Evolutionary conservation across 2,329 filamentous ascomycete species (phyloP), one percentile per base, ranked within the genome.

Genomic region (Sclerotinia sclerotiorum): DNA sequence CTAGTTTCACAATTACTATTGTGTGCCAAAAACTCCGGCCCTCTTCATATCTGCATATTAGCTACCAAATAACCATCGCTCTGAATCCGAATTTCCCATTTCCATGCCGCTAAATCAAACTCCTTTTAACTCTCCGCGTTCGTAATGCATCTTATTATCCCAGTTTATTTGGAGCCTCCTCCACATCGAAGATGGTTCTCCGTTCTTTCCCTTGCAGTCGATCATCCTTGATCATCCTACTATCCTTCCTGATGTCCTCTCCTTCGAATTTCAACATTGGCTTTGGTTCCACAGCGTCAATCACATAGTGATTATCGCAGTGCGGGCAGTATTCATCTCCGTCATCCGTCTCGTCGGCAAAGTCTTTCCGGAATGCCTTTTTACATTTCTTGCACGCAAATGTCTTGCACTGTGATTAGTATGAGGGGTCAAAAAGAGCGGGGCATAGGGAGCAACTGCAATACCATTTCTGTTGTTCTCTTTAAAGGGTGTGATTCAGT

Each of bases 311-410:
- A 82, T 99, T 99, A 79, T 99, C 95, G 83, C 95, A 99, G 82
- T 97, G 92, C 29, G 95, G 96, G 83, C 95, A 99, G 84, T 97
- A 99, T 80, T 99, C 96, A 82, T 99, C 95, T 78, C 92, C 90
- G 75, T 99, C 95, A 74, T 99, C 95, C 76, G 97, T 97, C 79
- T 97, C 92, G 72, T 87, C 83, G 57, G 90, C 90, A 21, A 51
- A 64, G 76, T 99, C 92, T 79, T 98, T 99, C 74, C 95, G 90
- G 84, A 99, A 99, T 80, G 90, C 94, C 82, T 99, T 99, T 75
- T 91, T 94, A 88, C 95, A 99, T 83, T 99, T 99, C 77, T 99
- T 99, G 87, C 95, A 99, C 65, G 92, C 93, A 77, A 99, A 98
- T 49, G 84, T 87, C 79, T 81, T 61, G 32, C n/a, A 17, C 4